Evolutionary conservation across 2,329 filamentous ascomycete genomes (phyloP), one percentile per base, ranked within the genome.

Genomic region (Arthrobotrys sinensis): DNA sequence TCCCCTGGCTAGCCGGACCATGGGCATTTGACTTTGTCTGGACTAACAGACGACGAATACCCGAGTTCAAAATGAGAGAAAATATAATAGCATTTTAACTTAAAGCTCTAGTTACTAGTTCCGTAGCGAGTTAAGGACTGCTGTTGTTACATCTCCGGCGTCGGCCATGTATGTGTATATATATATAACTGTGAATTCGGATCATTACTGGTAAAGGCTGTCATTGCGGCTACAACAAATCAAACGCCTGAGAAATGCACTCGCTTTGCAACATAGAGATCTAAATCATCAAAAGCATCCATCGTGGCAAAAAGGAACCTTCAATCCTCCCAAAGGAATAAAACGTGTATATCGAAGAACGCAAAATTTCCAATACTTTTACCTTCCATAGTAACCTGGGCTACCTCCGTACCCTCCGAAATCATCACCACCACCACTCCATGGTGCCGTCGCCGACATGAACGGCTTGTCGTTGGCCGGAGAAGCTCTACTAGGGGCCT

Each of bases 361-460:
- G 24, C 24, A 36, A 24, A 46, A 7, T 21, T 1, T 64, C 43
- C 4, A 6, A 48, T 14, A 21, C 19, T 3, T 55, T 55, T 65
- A 77, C 53, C 45, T 77, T 2, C 73, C 73, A 38, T 78, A 78
- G 40, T 45, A 75, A 4, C 76, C 76, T 11, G 75, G 67, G 24
- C 45, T 48, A 6, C 66, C 67, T 12, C 64, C 65, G 32, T 63
- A 76, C 5, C 65, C 72, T 14, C 40, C 34, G 16, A 60, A 71
- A 11, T 79, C 64, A 32, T 75, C 76, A 45, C n/a, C 53, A 19
- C 65, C 55, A 11, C 38, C 46, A 19, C 55, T 64, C 75, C 75
- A 78, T n/a, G 75, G 75, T 36, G 67, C 62, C n/a, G 75, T 78
- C 8, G 75, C 75, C 4, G 75, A 78, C 48, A 78, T 45, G 21